These are phyloP conservation scores for Cyathus striatus DNA, from an alignment of 768 basidiomycete genomes.

Conservation along the genomic window DNA sequence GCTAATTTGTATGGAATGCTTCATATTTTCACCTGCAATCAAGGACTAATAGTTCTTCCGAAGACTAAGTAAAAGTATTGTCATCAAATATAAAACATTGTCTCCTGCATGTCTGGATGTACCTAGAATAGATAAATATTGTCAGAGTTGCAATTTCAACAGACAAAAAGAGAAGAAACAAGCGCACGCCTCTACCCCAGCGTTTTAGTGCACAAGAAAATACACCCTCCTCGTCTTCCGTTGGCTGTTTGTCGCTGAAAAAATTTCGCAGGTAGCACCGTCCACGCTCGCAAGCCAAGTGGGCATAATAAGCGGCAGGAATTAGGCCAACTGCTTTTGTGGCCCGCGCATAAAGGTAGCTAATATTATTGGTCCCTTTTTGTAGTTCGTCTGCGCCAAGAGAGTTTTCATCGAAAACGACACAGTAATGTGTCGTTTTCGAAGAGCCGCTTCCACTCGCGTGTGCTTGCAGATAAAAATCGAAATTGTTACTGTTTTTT, in stretches of 20 bases:
- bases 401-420: conserved; percentile 72
- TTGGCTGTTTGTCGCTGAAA: conserved; percentile 42
- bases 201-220: conserved; percentile 36
- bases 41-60: no score
- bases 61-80: no score
- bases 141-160: not conserved
- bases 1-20: no score
- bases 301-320: conserved; percentile 78
- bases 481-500: conserved; percentile 24
- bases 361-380: conserved; percentile 60
- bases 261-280: conserved; percentile 74
- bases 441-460: conserved; percentile 68
- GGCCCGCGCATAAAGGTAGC: conserved; percentile 77
- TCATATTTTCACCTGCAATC: no score
- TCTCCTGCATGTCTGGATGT: conserved; percentile 49
- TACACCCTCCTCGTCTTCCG: conserved; percentile 32
- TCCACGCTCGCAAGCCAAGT: conserved; percentile 78
- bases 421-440: conserved; percentile 72
- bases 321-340: conserved; percentile 81
- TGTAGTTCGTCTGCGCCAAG: conserved; percentile 70
- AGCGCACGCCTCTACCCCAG: conserved; percentile 52
- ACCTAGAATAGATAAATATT: conserved; percentile 23
- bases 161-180: no score
- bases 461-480: conserved; percentile 72
- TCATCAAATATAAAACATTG: conserved; percentile 80